Base-by-base conservation (phyloP, 2,329 filamentous ascomycete genomes). In the Colletotrichum lindemuthianum region DNA sequence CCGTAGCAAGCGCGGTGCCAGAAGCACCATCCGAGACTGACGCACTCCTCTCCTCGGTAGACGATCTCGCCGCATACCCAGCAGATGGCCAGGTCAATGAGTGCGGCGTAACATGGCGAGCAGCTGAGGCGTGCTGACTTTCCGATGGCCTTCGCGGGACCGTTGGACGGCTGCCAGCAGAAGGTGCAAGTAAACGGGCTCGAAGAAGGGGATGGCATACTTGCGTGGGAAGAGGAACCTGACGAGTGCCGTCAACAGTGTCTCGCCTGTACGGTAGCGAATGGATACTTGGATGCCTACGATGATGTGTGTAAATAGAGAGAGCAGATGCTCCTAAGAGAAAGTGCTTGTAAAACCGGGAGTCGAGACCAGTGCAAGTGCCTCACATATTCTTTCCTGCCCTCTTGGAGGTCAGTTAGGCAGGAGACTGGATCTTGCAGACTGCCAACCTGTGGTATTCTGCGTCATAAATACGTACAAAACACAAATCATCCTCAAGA, bases 11-110 rank as follows among this genome's bases (percentile, higher is more conserved):
- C 77, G 43, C 78, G 76, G 69, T 88, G 85, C 86, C 84, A 88
- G 70, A 88, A 88, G 69, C 84, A 86, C 85, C 82, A 87, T 0
- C 84, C 84, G n/a, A 87, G 76, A 67, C 84, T 86, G 44, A 87
- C 82, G 66, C 82, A 84, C 63, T 87, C 84, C 32, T 84, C 81
- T 0, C 78, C 82, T 33, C 84, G 81, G 40, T 80, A 79, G 11
- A 88, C 79, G 47, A 85, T 72, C 71, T 86, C 84, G 16, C 85
- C 84, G 67, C 86, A 88, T 33, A 82, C 84, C 86, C 77, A 87
- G 72, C 82, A 87, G 55, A 87, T 82, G 65, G 84, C 83, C 51
- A 87, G 77, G 70, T 86, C 78, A 53, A 87, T 71, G 2, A 88
- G 72, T 1, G 78, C 78, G 8, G 73, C 68, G 72, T 82, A 79